Base-by-base conservation (phyloP, 805 yeast genomes). In the Cyberlindnera xishuangbannaensis region DNA sequence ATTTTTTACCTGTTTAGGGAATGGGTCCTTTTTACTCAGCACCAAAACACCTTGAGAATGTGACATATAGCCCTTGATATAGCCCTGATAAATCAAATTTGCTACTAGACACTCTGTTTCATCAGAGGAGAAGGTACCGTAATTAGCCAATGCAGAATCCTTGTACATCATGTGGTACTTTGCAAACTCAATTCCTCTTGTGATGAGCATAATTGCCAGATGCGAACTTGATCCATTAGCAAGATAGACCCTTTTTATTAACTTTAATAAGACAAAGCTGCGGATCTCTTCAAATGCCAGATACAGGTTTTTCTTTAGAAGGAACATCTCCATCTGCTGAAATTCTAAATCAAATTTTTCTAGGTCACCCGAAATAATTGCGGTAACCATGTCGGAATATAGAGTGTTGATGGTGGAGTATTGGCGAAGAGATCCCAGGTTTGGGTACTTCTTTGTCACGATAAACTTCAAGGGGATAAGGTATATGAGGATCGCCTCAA, bases 1-100 rank as follows among this genome's bases (percentile, higher is more conserved):
- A 4, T 34, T 42, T 6, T 25, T 33, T 18, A 50, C 57, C 25
- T 53, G 56, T 20, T 44, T 48, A 3, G 92, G 94, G 53, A 86
- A 86, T 3, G 95, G 78, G 17, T 73, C 74, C 13, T 65, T 71
- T 55, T 81, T 84, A 53, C 92, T 78, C 35, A 86, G 57, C 8
- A 87, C 95, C 14, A 84, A 62, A 31, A 83, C 81, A 25, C 73
- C 63, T 49, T 83, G 77, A 4, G 78, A 70, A 51, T 85, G 92
- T 5, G 95, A 82, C 12, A 87, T 56, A 55, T 87, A 87, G 0
- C 95, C 96, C 56, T 82, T 85, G 29, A 86, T 61, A 36, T 55
- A 61, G 7, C 80, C 80, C 31, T 61, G 59, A 32, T 67, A 64
- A 14, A 87, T 83, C 48, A 82, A 58, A 34, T 69, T 73, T 0